phyloP scores from a whole-genome alignment of 2,329 filamentous ascomycete species.

The Chrysosporium keratinophilum region DNA sequence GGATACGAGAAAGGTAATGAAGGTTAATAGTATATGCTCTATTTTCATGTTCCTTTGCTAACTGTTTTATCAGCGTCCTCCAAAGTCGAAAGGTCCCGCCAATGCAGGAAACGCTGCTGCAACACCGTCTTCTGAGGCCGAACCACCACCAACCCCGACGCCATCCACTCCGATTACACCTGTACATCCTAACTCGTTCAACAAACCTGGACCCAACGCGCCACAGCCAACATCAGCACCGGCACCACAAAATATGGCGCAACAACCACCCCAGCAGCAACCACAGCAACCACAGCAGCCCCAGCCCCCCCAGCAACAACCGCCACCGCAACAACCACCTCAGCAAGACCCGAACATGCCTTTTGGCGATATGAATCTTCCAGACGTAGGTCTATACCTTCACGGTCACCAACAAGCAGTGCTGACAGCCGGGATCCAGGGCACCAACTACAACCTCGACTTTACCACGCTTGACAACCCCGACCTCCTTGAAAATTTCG shows the following conservation, averaged over 20 bases:
- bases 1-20: slow-evolving; percentile 41
- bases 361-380: slow-evolving; percentile 2
- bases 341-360: slow-evolving; percentile 21
- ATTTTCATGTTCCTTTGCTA: slow-evolving; percentile 5
- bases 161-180: slow-evolving; percentile 42
- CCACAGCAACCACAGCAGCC: slow-evolving; percentile 17
- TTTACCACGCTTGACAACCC: slow-evolving; percentile 38
- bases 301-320: slow-evolving; percentile 19
- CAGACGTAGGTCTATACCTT: slow-evolving; percentile 26
- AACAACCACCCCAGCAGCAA: slow-evolving; percentile 21
- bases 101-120: slow-evolving; percentile 33
- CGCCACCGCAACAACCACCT: slow-evolving; percentile 19
- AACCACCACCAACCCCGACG: slow-evolving; percentile 40
- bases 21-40: slow-evolving; percentile 6
- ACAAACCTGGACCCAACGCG: slow-evolving; percentile 31
- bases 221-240: slow-evolving; percentile 22
- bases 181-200: slow-evolving; percentile 38
- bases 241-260: slow-evolving; percentile 23
- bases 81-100: slow-evolving; percentile 35
- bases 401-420: neutral
- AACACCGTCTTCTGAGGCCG: slow-evolving; percentile 37
- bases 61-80: slow-evolving; percentile 28
- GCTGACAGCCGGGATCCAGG: slow-evolving; percentile 16
- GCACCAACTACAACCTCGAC: slow-evolving; percentile 32
- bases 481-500: slow-evolving; percentile 46